These are phyloP conservation scores for Acanthamoeba polyphaga DNA, from an alignment of 208 protist genomes.

Conservation along the genomic window DNA sequence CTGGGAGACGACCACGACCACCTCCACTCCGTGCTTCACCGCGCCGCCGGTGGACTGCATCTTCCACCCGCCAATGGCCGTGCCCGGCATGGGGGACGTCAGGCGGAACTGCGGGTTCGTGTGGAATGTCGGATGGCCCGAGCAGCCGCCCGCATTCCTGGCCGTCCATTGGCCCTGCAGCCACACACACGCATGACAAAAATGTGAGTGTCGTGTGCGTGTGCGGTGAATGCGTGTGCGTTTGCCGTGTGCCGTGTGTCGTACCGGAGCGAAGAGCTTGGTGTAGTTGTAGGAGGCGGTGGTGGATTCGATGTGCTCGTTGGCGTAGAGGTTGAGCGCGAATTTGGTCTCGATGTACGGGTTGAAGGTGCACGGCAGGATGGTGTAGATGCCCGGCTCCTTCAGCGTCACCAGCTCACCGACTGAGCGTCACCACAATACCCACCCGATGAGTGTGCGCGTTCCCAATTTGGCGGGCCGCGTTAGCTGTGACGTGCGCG, in stretches of 20 bases:
- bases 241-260: not conserved
- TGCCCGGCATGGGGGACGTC: not conserved
- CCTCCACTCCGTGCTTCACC: not conserved
- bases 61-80: not conserved
- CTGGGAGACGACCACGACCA: slow-evolving; percentile 42
- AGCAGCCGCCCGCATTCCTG: slow-evolving; percentile 23
- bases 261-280: not conserved
- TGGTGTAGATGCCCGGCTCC: slow-evolving; percentile 53
- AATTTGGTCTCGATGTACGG: slow-evolving; percentile 14
- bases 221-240: not conserved
- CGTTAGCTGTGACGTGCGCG: not conserved
- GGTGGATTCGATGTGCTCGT: not conserved
- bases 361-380: slow-evolving; percentile 69
- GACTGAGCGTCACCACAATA: not conserved
- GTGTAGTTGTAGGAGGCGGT: not conserved
- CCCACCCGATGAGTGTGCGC: not conserved
- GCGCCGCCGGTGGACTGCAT: not conserved
- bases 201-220: not conserved
- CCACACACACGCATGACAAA: not conserved
- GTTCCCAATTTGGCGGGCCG: too few relatives aligned
- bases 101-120: slow-evolving; percentile 43
- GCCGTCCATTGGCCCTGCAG: slow-evolving; percentile 34
- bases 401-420: slow-evolving; percentile 5
- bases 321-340: slow-evolving; percentile 53
- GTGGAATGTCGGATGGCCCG: slow-evolving; percentile 33